Conservation (phyloP, 2,329 filamentous ascomycete species). For the Hansfordia pulvinata region DNA sequence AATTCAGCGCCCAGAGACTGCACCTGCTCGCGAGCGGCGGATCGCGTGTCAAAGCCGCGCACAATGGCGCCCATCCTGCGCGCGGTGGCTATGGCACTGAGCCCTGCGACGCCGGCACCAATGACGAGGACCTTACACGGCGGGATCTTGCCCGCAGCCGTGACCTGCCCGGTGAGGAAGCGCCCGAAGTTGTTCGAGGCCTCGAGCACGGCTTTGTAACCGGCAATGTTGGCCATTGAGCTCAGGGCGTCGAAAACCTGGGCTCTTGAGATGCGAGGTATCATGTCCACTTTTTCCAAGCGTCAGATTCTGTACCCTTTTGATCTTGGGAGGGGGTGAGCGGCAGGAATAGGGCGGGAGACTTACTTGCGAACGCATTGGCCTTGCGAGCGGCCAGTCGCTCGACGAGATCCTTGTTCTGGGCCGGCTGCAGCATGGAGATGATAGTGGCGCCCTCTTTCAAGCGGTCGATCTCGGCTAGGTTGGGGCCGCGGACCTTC, state of each 20-base stretch:
- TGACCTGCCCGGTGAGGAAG: slow-evolving; percentile 81
- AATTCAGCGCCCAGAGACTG: slow-evolving; percentile 85
- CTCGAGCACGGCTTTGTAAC: slow-evolving; percentile 83
- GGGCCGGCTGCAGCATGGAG: slow-evolving; percentile 70
- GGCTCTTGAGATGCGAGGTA: slow-evolving; percentile 77
- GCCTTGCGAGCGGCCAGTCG: slow-evolving; percentile 56
- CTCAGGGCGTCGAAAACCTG: slow-evolving; percentile 82
- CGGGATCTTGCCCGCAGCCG: slow-evolving; percentile 80
- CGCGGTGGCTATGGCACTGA: slow-evolving; percentile 80
- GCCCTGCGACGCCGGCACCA: slow-evolving; percentile 75
- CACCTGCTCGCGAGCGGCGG: slow-evolving; percentile 80
- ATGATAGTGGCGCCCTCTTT: slow-evolving; percentile 61
- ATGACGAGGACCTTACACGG: slow-evolving; percentile 86
- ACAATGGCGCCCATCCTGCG: slow-evolving; percentile 80
- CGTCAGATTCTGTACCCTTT: too few species aligned
- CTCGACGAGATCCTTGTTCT: slow-evolving; percentile 65
- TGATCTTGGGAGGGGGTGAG: too few species aligned
- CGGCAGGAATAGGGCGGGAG: too few species aligned
- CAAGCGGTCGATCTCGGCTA: slow-evolving; percentile 55
- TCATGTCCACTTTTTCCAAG: too few species aligned
- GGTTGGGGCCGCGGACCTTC: slow-evolving; percentile 66
- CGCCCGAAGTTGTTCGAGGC: slow-evolving; percentile 82
- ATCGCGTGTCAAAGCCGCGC: slow-evolving; percentile 78
- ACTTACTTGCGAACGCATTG: slow-evolving; percentile 73
- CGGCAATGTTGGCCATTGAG: slow-evolving; percentile 90